Percentiles rank a stretch among this genome's conserved stretches.
These are phyloP conservation scores for Neurospora sublineolata DNA, from an alignment of 495 filamentous ascomycete genomes.

Conservation along the genomic window DNA sequence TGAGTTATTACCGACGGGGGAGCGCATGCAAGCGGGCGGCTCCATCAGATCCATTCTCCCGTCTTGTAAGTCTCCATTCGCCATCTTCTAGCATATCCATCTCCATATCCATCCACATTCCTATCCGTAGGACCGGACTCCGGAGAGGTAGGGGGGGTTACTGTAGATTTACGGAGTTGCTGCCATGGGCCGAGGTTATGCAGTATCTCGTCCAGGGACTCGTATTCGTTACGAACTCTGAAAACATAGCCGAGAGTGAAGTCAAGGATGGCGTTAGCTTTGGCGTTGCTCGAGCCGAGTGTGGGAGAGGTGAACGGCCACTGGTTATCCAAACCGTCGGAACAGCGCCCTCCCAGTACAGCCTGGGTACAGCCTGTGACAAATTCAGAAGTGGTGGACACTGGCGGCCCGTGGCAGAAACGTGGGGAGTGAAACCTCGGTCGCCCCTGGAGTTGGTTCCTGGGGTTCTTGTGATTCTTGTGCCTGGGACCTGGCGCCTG, in stretches of 20 bases:
- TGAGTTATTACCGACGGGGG: neutral
- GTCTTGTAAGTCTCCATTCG: neutral
- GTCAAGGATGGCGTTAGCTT: neutral
- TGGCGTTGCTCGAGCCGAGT: neutral
- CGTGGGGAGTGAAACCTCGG: neutral
- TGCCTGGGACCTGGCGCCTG: neutral
- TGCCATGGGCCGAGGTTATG: neutral
- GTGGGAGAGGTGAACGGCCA: neutral
- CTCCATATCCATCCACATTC: neutral
- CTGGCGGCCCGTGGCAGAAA: neutral
- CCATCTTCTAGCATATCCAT: neutral
- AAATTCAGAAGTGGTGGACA: neutral
- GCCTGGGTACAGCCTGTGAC: neutral
- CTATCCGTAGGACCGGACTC: neutral
- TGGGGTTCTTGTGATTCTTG: neutral
- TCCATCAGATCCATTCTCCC: neutral
- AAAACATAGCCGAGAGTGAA: neutral
- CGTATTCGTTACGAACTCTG: neutral
- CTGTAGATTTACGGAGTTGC: neutral
- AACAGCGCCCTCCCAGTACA: neutral
- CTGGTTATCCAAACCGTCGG: neutral
- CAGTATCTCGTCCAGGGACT: neutral
- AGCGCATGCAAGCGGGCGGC: neutral
- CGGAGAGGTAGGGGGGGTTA: neutral
- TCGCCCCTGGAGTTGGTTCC: neutral